These are phyloP conservation scores for Mallotus japonicus DNA, from an alignment of 441 rosid species.

Conservation along the genomic window DNA sequence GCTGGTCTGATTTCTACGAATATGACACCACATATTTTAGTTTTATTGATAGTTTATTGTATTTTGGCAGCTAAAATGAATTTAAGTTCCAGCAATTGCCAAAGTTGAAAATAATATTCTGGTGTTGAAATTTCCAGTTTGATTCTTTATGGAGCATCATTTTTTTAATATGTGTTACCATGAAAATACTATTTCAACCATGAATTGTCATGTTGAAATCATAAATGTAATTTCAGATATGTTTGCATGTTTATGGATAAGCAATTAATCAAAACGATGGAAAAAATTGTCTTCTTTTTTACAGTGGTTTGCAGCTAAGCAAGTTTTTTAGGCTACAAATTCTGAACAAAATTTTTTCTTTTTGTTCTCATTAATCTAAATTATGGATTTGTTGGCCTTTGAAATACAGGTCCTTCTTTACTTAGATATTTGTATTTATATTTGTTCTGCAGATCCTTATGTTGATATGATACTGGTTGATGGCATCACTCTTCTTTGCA, in stretches of 20 bases:
- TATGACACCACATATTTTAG: not conserved
- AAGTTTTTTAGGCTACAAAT: not conserved
- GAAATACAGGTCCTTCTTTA: not conserved
- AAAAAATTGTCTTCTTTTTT: not conserved
- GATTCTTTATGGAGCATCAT: not conserved
- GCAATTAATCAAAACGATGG: not conserved
- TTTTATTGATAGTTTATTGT: slow-evolving; percentile 1
- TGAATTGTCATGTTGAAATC: not conserved
- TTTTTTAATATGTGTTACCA: not conserved
- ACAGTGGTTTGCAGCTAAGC: not conserved
- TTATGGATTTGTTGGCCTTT: not conserved
- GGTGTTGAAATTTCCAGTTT: not conserved
- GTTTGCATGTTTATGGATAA: not conserved
- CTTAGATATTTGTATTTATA: slow-evolving; percentile 17
- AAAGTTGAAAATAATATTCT: not conserved
- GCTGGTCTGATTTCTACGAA: not conserved
- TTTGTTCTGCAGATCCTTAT: slow-evolving; percentile 59
- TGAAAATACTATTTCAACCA: not conserved
- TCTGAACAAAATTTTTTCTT: too few species aligned
- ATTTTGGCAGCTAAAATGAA: not conserved
- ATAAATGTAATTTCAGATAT: not conserved
- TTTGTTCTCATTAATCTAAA: too few species aligned
- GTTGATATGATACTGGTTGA: slow-evolving; percentile 84
- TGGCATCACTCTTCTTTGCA: slow-evolving; percentile 85
- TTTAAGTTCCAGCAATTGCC: not conserved